These are phyloP conservation scores for Ceratocystis harringtonii DNA, from an alignment of 2,329 filamentous ascomycete genomes.

Conservation along the genomic window DNA sequence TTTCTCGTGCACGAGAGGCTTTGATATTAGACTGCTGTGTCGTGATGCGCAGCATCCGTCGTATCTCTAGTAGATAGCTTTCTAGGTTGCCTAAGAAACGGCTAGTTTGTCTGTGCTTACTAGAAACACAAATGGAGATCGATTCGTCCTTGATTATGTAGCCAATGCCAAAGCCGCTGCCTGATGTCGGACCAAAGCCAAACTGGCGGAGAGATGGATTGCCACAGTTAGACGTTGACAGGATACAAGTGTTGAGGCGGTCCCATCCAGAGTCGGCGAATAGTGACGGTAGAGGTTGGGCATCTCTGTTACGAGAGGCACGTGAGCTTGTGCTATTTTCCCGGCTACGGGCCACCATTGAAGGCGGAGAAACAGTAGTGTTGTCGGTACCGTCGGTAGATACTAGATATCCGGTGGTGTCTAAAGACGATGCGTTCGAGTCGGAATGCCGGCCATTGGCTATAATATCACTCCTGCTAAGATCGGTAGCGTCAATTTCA, in stretches of 20 bases:
- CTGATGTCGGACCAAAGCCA: constrained; percentile 87
- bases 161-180: constrained; percentile 89
- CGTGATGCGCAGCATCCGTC: constrained; percentile 64
- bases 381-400: neutral
- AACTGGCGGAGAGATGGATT: constrained; percentile 92
- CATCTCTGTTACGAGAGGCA: constrained; percentile 34
- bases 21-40: constrained; percentile 30
- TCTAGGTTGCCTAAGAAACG: constrained; percentile 83
- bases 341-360: neutral
- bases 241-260: constrained; percentile 81
- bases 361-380: neutral
- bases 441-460: neutral
- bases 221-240: constrained; percentile 97
- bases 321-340: constrained; percentile 25
- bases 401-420: neutral
- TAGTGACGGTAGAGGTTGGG: constrained; percentile 52
- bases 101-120: constrained; percentile 84
- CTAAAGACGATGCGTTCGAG: neutral
- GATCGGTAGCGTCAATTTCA: neutral
- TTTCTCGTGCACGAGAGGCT: constrained; percentile 39
- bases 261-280: constrained; percentile 90
- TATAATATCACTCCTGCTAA: neutral
- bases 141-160: constrained; percentile 94
- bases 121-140: constrained; percentile 69
- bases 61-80: constrained; percentile 77